Percentiles rank a stretch among this genome's conserved stretches.
These are phyloP conservation scores for Fusarium tanahbumbuense DNA, from an alignment of 2,329 filamentous ascomycete genomes.

Conservation along the genomic window DNA sequence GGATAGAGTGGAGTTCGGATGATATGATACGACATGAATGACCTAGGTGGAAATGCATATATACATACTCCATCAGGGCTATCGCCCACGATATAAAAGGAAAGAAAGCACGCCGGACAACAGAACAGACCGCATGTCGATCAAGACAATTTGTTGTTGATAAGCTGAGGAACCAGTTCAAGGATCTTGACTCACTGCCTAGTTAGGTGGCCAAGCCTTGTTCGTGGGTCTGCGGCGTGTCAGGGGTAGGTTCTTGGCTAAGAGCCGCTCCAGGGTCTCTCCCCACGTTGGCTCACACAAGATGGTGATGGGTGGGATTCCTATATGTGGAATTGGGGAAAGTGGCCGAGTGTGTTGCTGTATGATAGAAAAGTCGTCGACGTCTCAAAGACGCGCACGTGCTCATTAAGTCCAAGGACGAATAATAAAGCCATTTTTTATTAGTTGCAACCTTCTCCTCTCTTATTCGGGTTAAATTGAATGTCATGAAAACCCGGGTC, in stretches of 20 bases:
- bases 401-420: slow-evolving; percentile 37
- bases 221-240: slow-evolving; percentile 27
- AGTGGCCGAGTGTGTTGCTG: slow-evolving; percentile 9
- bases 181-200: slow-evolving; percentile 36
- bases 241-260: slow-evolving; percentile 32
- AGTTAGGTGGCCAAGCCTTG: slow-evolving; percentile 23
- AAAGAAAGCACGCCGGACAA: slow-evolving; percentile 13
- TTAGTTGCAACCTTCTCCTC: slow-evolving; percentile 9
- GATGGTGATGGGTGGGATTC: slow-evolving; percentile 47
- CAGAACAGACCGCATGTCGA: slow-evolving; percentile 18
- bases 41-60: slow-evolving; percentile 1
- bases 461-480: slow-evolving; percentile 19
- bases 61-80: not conserved
- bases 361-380: slow-evolving; percentile 21
- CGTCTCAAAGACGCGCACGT: slow-evolving; percentile 40
- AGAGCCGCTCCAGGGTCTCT: slow-evolving; percentile 35
- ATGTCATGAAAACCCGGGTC: slow-evolving; percentile 16
- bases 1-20: slow-evolving; percentile 3
- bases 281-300: slow-evolving; percentile 45
- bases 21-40: slow-evolving; percentile 27
- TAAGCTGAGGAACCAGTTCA: slow-evolving; percentile 9
- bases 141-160: slow-evolving; percentile 13
- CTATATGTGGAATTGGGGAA: slow-evolving; percentile 22
- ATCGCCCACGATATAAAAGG: slow-evolving; percentile 14
- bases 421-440: slow-evolving; percentile 31